A percentile compares a stretch with the other conserved stretches of the same genome.
phyloP scores from a whole-genome alignment of 2,329 filamentous ascomycete species.

The Passalora sequoiae region DNA sequence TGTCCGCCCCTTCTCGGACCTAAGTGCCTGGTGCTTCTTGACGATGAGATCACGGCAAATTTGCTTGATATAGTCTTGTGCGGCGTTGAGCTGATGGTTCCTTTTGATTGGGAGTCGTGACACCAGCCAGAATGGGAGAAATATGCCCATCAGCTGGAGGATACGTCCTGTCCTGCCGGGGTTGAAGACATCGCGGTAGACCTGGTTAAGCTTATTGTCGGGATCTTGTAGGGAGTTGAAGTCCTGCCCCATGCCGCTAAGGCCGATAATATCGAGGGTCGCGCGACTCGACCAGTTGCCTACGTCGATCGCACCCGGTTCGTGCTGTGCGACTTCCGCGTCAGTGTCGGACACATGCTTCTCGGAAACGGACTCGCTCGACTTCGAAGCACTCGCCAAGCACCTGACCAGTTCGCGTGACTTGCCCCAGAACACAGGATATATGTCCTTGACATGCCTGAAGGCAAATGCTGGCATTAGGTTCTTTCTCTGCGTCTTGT shows the following conservation, averaged over 20 bases:
- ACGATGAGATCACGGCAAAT: constrained; percentile 62
- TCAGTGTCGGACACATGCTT: constrained; percentile 15
- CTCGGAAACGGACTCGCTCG: constrained; percentile 7
- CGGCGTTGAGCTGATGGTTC: constrained; percentile 59
- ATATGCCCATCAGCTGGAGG: constrained; percentile 45
- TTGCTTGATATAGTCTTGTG: constrained; percentile 56
- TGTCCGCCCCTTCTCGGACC: constrained; percentile 39
- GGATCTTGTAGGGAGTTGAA: constrained; percentile 50
- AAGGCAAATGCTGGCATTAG: constrained; percentile 49
- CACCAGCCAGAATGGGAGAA: constrained; percentile 61
- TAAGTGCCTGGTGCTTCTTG: constrained; percentile 59
- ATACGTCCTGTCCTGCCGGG: constrained; percentile 48
- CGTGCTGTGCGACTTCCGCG: constrained; percentile 17
- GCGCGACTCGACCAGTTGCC: constrained; percentile 46
- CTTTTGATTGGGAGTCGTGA: constrained; percentile 61
- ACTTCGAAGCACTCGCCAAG: constrained; percentile 32
- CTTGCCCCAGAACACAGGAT: constrained; percentile 47
- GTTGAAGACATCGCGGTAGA: constrained; percentile 49
- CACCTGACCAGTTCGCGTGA: constrained; percentile 38
- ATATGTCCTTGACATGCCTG: constrained; percentile 48
- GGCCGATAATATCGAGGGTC: constrained; percentile 55
- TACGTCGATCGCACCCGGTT: constrained; percentile 40
- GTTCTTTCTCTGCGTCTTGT: constrained; percentile 57
- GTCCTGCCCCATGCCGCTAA: constrained; percentile 53
- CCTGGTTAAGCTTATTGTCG: constrained; percentile 49